A percentile compares a stretch with the other conserved stretches of the same genome.
Conservation (phyloP, 768 basidiomycete genomes). For the Rhodotorula sphaerocarpa region DNA sequence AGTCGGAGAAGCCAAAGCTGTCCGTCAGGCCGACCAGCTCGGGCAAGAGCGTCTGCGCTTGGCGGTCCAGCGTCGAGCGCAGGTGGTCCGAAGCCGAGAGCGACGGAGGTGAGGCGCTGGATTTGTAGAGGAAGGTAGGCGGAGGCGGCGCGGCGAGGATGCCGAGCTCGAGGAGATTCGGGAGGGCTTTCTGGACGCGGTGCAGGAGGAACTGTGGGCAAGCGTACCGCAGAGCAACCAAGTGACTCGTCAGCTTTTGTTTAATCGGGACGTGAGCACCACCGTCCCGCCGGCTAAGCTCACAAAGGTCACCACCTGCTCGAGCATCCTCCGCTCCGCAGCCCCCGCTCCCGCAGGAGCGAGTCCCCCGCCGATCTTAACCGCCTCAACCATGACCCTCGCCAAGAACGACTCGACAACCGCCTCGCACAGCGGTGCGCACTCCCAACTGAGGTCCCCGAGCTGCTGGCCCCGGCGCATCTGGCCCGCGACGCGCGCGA, state of each 20-base stretch:
- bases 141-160: slow-evolving; percentile 42
- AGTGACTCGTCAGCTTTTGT: background rate
- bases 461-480: slow-evolving; percentile 42
- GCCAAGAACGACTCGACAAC: slow-evolving; percentile 65
- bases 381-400: slow-evolving; percentile 47
- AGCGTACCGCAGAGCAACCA: background rate
- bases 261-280: too few species aligned
- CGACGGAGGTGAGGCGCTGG: background rate
- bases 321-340: slow-evolving; percentile 37
- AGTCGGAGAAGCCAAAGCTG: slow-evolving; percentile 66
- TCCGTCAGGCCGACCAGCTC: slow-evolving; percentile 63
- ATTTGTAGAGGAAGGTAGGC: background rate
- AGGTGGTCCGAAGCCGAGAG: slow-evolving; percentile 8
- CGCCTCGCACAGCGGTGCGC: slow-evolving; percentile 56
- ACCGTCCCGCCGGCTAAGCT: too few species aligned
- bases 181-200: slow-evolving; percentile 52
- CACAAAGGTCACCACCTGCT: slow-evolving; percentile 7
- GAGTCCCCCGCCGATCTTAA: slow-evolving; percentile 42
- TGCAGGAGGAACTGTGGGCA: slow-evolving; percentile 55
- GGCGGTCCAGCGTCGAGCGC: slow-evolving; percentile 1
- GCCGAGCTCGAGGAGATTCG: slow-evolving; percentile 56
- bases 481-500: slow-evolving; percentile 47
- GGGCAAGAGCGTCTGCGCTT: slow-evolving; percentile 48
- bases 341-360: slow-evolving; percentile 22
- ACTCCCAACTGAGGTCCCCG: slow-evolving; percentile 51